phyloP scores from a whole-genome alignment of 257 asterid species.

The Lithospermum erythrorhizon region DNA sequence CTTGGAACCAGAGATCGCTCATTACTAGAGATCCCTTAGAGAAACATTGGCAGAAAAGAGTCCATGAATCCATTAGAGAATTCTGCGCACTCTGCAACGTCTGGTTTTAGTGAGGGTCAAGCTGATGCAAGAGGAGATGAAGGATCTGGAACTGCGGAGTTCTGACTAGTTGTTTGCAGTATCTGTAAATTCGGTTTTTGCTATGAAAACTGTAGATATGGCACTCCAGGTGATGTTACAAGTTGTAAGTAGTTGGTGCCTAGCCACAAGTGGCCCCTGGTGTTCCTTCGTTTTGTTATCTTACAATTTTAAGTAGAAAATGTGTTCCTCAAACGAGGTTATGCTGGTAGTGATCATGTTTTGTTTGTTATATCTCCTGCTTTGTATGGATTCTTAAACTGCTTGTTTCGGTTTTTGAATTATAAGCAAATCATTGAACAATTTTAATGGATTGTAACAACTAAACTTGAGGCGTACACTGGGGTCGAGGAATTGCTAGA shows the following conservation, averaged over 20 bases:
- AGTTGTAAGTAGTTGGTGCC: background rate
- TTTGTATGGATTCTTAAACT: no score
- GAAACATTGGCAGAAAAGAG: background rate
- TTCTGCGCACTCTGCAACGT: background rate
- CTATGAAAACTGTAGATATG: background rate
- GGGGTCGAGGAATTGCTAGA: no score
- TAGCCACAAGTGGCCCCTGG: background rate
- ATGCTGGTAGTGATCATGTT: no score
- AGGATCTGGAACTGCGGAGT: background rate
- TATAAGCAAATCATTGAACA: no score
- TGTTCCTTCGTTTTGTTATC: background rate
- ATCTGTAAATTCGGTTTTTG: background rate
- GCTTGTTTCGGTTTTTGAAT: no score
- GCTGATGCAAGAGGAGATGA: background rate
- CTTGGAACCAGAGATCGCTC: slow-evolving; percentile 43
- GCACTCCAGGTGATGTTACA: background rate
- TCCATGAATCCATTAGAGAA: background rate
- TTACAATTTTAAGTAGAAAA: background rate
- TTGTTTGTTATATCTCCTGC: no score
- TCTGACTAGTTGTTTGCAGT: background rate
- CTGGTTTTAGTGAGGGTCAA: background rate
- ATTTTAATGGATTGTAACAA: no score
- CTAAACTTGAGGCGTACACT: no score
- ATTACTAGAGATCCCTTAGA: slow-evolving; percentile 5
- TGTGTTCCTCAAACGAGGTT: no score